phyloP scores from a whole-genome alignment of 495 filamentous ascomycete species.

The Daldinia concentrica region DNA sequence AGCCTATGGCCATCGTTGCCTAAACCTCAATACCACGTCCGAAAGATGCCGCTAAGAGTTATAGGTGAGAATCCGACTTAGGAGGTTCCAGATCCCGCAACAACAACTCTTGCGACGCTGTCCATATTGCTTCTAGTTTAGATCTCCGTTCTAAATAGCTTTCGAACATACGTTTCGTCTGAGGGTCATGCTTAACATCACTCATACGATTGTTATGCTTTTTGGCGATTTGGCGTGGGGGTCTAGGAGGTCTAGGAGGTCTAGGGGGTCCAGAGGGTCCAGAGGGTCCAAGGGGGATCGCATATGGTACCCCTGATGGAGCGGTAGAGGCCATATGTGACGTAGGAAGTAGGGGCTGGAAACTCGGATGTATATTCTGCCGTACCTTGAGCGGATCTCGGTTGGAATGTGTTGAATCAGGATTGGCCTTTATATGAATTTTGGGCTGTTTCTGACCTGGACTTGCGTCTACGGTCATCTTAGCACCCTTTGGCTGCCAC shows the following conservation, averaged over 20 bases:
- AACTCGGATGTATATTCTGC: background rate
- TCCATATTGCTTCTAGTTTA: background rate
- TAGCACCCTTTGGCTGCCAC: background rate
- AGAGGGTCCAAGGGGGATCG: background rate
- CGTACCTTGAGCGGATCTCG: background rate
- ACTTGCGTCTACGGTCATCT: background rate
- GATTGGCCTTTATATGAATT: background rate
- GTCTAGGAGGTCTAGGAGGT: background rate
- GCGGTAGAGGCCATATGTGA: background rate
- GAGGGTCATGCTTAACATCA: no score
- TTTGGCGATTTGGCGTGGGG: background rate
- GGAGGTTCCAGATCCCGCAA: background rate
- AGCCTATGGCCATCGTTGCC: background rate
- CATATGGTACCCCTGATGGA: background rate
- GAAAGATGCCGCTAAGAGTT: background rate
- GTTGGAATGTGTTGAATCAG: background rate
- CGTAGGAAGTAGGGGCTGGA: background rate
- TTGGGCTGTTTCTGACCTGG: background rate
- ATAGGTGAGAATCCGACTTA: background rate
- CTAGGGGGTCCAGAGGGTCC: no score
- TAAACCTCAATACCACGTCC: background rate
- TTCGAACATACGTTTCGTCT: no score
- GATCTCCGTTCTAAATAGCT: background rate
- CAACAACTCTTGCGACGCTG: background rate
- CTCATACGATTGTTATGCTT: no score